phyloP scores from a whole-genome alignment of 441 rosid genomes.

The Eruca vesicaria region DNA sequence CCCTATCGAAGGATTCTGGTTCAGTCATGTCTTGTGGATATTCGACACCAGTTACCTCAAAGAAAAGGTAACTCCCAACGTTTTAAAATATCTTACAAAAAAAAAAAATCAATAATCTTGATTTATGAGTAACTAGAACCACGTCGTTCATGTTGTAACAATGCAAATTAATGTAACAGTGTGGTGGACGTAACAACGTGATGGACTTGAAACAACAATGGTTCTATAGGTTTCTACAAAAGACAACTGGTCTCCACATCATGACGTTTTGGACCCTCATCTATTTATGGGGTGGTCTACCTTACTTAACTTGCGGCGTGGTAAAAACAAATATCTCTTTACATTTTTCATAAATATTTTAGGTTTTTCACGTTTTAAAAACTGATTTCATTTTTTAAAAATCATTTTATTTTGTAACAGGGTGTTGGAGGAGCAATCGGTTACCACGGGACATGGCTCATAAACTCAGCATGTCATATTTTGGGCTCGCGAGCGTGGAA shows the following conservation, averaged over 20 bases:
- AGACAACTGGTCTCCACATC: constrained; percentile 60
- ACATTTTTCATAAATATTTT: background rate
- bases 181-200: constrained; percentile 68
- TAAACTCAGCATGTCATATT: constrained; percentile 37
- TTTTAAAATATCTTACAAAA: background rate
- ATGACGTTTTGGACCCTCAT: constrained; percentile 50
- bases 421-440: constrained; percentile 31
- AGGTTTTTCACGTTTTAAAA: background rate
- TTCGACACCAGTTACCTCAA: constrained; percentile 47
- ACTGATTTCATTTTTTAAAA: background rate
- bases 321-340: constrained; percentile 11
- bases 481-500: constrained; percentile 36
- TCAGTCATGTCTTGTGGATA: constrained; percentile 78
- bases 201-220: constrained; percentile 80
- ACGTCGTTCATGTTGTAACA: too few species aligned
- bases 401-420: background rate
- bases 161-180: constrained; percentile 47
- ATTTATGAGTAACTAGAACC: background rate
- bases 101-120: background rate
- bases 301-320: constrained; percentile 87
- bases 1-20: constrained; percentile 91
- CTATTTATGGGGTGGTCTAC: constrained; percentile 60
- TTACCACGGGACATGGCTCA: constrained; percentile 35
- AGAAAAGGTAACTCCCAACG: constrained; percentile 46
- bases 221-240: constrained; percentile 60